Percentiles rank a stretch among this genome's conserved stretches.
Conservation (phyloP, 768 basidiomycete species). For the Ephemerocybe angulata region DNA sequence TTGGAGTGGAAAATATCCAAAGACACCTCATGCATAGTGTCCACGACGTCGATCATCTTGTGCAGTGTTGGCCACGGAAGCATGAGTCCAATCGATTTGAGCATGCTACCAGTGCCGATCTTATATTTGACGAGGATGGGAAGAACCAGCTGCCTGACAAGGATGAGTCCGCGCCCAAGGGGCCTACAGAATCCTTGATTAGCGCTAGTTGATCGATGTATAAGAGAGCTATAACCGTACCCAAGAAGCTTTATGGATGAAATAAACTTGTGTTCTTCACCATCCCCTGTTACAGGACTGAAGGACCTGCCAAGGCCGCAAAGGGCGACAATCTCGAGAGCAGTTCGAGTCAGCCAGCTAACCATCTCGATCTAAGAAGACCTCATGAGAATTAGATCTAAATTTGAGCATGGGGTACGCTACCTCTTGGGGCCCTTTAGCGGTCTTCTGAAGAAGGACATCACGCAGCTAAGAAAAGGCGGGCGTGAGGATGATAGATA, state of each 20-base stretch:
- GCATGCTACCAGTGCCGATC: slow-evolving; percentile 20
- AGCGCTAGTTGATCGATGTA: too few relatives aligned
- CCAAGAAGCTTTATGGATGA: slow-evolving; percentile 25
- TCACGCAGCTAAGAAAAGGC: slow-evolving; percentile 20
- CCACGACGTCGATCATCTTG: slow-evolving; percentile 27
- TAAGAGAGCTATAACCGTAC: slow-evolving; percentile 16
- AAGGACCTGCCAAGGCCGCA: slow-evolving; percentile 41
- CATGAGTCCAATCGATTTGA: slow-evolving; percentile 26
- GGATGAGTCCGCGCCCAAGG: slow-evolving; percentile 18
- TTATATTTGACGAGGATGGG: slow-evolving; percentile 24
- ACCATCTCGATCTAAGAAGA: too few relatives aligned
- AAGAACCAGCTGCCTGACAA: slow-evolving; percentile 18
- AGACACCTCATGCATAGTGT: slow-evolving; percentile 33
- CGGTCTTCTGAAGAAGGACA: slow-evolving; percentile 18
- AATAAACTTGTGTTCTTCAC: slow-evolving; percentile 25
- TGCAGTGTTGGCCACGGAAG: slow-evolving; percentile 30
- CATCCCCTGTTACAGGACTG: slow-evolving; percentile 30
- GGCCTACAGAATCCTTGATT: too few relatives aligned
- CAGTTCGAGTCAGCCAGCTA: slow-evolving; percentile 35
- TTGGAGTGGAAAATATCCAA: slow-evolving; percentile 33
- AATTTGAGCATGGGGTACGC: too few relatives aligned
- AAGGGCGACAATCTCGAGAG: slow-evolving; percentile 46
- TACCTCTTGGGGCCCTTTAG: slow-evolving; percentile 27
- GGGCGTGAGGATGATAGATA: neutral
- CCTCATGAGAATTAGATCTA: too few relatives aligned